Base-by-base conservation (phyloP, 2,329 filamentous ascomycete genomes). In the Ophiostoma pallidulum region DNA sequence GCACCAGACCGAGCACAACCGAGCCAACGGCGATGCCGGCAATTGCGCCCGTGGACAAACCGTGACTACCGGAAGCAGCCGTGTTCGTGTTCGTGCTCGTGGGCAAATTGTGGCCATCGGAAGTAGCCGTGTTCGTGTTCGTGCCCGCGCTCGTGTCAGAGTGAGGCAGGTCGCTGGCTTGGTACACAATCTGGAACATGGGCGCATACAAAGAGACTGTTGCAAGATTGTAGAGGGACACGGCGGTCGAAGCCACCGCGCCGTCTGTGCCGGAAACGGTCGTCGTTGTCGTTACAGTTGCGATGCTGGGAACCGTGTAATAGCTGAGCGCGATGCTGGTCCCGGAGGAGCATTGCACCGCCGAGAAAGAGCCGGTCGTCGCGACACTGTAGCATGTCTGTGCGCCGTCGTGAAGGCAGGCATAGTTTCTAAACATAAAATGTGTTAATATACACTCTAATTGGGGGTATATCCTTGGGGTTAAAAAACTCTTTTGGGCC, bases 171-270 rank as follows among this genome's bases (percentile, higher is more conserved):
- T 53, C 51, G 31, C 12, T 38, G 37, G 49, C 46, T 14, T 39
- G 40, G 40, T 45, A 54, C 36, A 58, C 56, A 42, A 64, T 56
- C 51, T 64, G 62, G 51, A 63, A 57, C 37, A 64, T 50, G 4
- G 61, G 60, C 14, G 60, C 61, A 12, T 42, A 56, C 2, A 63
- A 13, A 2, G 32, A 50, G 38, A 28, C 24, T 19, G 41, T 44
- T 29, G 16, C 31, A 14, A 51, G 26, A 18, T 9, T 13, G 43
- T 18, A 32, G 20, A 39, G 16, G 22, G 36, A 6, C 26, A 29
- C 20, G 20, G 5, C 36, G 3, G 44, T 46, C 14, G 10, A 8
- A n/a, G 41, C 36, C 3, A 28, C 32, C 9, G 32, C 26, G 9
- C 8, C 13, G 18, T 13, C 39, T 2, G 33, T 20, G 4, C n/a